A percentile compares a stretch with the other conserved stretches of the same genome.
phyloP scores from a whole-genome alignment of 148 eudicot genomes.

The Vaccinium macrocarpon region DNA sequence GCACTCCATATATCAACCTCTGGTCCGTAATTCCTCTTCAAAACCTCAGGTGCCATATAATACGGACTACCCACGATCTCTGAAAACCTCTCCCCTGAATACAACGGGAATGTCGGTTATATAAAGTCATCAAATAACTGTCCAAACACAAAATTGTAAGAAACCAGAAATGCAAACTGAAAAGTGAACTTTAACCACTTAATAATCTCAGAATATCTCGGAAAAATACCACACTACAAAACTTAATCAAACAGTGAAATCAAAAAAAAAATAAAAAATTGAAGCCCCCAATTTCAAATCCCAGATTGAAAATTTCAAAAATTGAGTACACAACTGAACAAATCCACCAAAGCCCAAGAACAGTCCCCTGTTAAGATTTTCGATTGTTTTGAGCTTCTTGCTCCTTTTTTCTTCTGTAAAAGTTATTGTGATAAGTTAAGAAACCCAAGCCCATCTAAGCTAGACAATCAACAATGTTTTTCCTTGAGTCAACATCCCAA shows the following conservation, averaged over 20 bases:
- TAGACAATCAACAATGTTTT: background rate
- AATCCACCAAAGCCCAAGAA: background rate
- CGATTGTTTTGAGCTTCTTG: too few relatives aligned
- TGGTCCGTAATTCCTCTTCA: conserved; percentile 79
- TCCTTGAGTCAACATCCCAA: background rate
- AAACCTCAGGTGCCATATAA: conserved; percentile 87
- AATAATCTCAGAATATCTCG: background rate
- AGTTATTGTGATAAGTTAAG: background rate
- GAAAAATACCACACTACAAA: background rate
- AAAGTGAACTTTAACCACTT: background rate
- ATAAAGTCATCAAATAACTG: background rate
- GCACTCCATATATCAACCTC: conserved; percentile 94
- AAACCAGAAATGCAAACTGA: conserved; percentile 1
- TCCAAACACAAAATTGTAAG: background rate
- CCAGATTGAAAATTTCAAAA: background rate
- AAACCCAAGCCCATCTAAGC: background rate
- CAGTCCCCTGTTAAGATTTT: background rate
- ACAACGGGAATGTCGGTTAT: too few relatives aligned
- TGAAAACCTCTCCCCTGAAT: conserved; percentile 66
- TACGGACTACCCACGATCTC: conserved; percentile 92
- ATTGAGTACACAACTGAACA: background rate
- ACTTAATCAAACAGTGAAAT: background rate
- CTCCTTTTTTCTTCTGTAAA: too few relatives aligned
- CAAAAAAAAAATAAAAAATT: background rate
- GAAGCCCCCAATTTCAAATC: background rate